Percentiles rank a stretch among this genome's conserved stretches.
These are phyloP conservation scores for Cyclostephanos invisitatus DNA, from an alignment of 108 stramenopile species.

Conservation along the genomic window DNA sequence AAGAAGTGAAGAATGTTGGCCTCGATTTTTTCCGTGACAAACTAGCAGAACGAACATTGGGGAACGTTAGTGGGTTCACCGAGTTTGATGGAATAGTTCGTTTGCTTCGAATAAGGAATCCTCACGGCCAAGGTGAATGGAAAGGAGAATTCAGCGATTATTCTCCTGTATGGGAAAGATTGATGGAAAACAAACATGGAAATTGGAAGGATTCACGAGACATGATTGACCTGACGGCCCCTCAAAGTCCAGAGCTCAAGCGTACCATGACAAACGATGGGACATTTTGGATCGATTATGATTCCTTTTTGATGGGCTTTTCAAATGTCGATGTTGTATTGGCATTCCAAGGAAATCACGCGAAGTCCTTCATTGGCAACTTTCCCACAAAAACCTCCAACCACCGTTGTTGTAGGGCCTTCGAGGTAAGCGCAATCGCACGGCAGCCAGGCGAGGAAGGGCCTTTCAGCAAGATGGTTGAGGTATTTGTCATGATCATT, in stretches of 20 bases:
- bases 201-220: conserved; percentile 13
- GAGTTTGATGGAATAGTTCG: conserved; percentile 75
- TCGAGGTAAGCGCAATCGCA: conserved; percentile 56
- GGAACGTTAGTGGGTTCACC: conserved; percentile 66
- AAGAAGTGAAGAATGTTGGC: conserved; percentile 68
- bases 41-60: conserved; percentile 40
- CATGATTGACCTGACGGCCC: conserved; percentile 23
- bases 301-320: conserved; percentile 72
- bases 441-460: conserved; percentile 45
- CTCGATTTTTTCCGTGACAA: conserved; percentile 65
- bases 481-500: conserved; percentile 71
- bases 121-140: conserved; percentile 82
- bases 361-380: conserved; percentile 59
- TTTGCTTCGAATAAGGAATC: conserved; percentile 81
- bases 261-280: conserved; percentile 71
- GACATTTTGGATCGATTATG: conserved; percentile 79
- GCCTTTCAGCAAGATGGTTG: conserved; percentile 47
- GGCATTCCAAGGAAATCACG: conserved; percentile 67
- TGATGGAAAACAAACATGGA: conserved; percentile 49
- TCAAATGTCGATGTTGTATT: conserved; percentile 72
- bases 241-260: conserved; percentile 42
- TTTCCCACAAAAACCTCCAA: conserved; percentile 68
- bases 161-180: conserved; percentile 51
- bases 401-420: conserved; percentile 65
- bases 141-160: conserved; percentile 72